Conservation (phyloP, 1,284 basidiomycete species). For the Crocinoboletus sp. region DNA sequence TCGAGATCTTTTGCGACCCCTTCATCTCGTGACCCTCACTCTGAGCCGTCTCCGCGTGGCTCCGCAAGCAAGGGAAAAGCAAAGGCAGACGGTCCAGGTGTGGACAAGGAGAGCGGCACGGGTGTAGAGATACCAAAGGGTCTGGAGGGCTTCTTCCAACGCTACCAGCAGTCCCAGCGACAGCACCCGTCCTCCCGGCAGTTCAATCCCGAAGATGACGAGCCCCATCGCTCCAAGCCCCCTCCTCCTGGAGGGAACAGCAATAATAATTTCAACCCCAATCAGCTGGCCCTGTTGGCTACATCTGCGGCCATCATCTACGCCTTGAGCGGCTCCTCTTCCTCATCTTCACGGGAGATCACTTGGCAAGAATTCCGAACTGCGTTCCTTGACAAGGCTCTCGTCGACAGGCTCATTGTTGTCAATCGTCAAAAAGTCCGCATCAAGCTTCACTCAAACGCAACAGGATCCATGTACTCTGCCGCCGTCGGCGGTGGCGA, state of each 20-base stretch:
- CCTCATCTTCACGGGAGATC: constrained; percentile 76
- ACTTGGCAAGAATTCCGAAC: constrained; percentile 99
- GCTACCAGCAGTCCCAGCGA: constrained; percentile 54
- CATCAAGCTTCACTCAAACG: constrained; percentile 84
- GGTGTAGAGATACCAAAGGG: constrained; percentile 41
- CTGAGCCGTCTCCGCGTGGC: constrained; percentile 20
- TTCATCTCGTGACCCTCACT: constrained; percentile 29
- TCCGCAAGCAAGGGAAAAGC: constrained; percentile 39
- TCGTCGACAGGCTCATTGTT: constrained; percentile 93
- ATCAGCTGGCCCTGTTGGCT: constrained; percentile 57
- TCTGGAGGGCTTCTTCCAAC: constrained; percentile 77
- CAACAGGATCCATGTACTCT: constrained; percentile 70
- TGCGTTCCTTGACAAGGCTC: constrained; percentile 91
- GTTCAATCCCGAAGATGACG: constrained; percentile 36
- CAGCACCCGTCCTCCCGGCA: constrained; percentile 30
- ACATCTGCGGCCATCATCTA: constrained; percentile 64
- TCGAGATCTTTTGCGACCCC: constrained; percentile 41
- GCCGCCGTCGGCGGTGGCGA: constrained; percentile 48
- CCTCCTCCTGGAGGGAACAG: constrained; percentile 42
- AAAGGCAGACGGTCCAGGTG: constrained; percentile 29
- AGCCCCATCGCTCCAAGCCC: constrained; percentile 38
- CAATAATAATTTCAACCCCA: constrained; percentile 46
- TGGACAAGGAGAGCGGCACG: constrained; percentile 19
- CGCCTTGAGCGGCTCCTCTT: constrained; percentile 57
- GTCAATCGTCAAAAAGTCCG: constrained; percentile 91